A percentile compares a stretch with the other conserved stretches of the same genome.
Conservation (phyloP, 768 basidiomycete genomes). For the Russula olivacea region DNA sequence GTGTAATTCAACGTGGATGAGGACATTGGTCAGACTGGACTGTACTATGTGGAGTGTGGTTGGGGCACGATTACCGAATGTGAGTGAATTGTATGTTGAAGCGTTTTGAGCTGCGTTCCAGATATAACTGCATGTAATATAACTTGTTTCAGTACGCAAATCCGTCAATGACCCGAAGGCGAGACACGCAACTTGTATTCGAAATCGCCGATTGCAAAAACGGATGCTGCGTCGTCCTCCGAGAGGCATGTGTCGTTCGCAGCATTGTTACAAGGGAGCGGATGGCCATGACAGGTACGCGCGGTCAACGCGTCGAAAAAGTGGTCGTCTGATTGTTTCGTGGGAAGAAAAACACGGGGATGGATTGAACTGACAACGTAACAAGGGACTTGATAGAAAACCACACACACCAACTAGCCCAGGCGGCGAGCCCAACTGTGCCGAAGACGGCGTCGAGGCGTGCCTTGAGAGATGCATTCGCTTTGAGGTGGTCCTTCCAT, state of each 20-base stretch:
- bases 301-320: slow-evolving; percentile 50
- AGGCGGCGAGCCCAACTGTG: slow-evolving; percentile 36
- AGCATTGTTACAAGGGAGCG: slow-evolving; percentile 44
- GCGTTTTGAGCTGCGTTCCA: slow-evolving; percentile 45
- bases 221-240: slow-evolving; percentile 34
- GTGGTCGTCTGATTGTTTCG: slow-evolving; percentile 37
- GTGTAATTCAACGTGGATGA: too few relatives aligned
- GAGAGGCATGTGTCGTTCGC: slow-evolving; percentile 37
- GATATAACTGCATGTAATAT: slow-evolving; percentile 38
- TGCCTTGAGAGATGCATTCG: slow-evolving; percentile 35
- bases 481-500: slow-evolving; percentile 42
- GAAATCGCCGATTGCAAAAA: slow-evolving; percentile 37
- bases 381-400: not conserved
- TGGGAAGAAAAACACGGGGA: slow-evolving; percentile 11
- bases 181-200: slow-evolving; percentile 34
- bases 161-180: not conserved
- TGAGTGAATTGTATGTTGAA: slow-evolving; percentile 39
- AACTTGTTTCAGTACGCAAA: not conserved
- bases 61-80: slow-evolving; percentile 34
- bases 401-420: slow-evolving; percentile 41
- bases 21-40: too few relatives aligned
- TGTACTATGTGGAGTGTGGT: too few relatives aligned
- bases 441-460: slow-evolving; percentile 38
- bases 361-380: not conserved
- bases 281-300: slow-evolving; percentile 41